phyloP scores from a whole-genome alignment of 2,329 filamentous ascomycete genomes.

The Penicillium thymicola region DNA sequence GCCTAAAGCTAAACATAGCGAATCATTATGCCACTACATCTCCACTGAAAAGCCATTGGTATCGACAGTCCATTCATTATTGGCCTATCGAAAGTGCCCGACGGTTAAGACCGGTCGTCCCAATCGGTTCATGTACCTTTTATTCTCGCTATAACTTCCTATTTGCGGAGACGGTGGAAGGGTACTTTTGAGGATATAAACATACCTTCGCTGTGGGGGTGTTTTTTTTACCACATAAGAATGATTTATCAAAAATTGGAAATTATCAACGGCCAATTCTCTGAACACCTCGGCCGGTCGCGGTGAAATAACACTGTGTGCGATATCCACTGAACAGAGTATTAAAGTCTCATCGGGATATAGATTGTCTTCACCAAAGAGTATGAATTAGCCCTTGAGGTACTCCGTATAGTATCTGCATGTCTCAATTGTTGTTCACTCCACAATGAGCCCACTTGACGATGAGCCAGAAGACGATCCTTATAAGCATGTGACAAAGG shows the following conservation, averaged over 20 bases:
- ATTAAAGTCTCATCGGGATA: background rate
- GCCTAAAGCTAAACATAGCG: conserved; percentile 1
- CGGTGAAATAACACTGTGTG: background rate
- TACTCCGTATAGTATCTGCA: background rate
- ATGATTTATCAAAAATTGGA: background rate
- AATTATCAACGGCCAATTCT: background rate
- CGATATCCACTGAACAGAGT: background rate
- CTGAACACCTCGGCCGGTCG: background rate
- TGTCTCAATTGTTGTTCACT: background rate
- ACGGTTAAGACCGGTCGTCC: conserved; percentile 10
- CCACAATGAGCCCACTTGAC: background rate
- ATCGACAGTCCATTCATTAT: background rate
- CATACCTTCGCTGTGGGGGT: background rate
- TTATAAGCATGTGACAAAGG: background rate
- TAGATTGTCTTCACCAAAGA: background rate
- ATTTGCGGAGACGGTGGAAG: background rate
- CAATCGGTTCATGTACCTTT: background rate
- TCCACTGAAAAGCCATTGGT: background rate
- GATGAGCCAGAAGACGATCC: background rate
- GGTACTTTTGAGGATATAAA: background rate
- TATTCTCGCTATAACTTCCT: background rate
- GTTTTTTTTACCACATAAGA: background rate
- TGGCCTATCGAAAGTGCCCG: background rate
- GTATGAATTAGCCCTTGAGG: background rate
- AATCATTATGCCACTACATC: background rate